Conservation (phyloP, 208 protist genomes). For the Crithidia fasciculata region DNA sequence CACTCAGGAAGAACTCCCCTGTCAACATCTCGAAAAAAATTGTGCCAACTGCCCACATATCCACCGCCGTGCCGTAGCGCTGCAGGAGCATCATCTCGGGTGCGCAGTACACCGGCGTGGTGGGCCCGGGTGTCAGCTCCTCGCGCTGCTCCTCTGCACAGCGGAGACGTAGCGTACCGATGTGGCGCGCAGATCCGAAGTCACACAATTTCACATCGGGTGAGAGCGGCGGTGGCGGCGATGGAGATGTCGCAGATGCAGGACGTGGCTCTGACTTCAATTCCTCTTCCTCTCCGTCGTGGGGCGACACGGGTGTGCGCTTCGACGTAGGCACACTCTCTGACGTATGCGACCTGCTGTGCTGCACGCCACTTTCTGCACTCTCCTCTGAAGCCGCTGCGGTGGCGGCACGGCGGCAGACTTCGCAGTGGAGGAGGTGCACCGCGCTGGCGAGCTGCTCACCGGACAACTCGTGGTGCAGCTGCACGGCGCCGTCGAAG, state of each 20-base stretch:
- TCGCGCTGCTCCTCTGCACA: slow-evolving; percentile 93
- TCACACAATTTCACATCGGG: slow-evolving; percentile 82
- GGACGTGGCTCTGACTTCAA: too few relatives aligned
- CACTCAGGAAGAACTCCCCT: slow-evolving; percentile 94
- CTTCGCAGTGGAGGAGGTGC: slow-evolving; percentile 24
- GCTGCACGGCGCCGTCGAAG: slow-evolving; percentile 5
- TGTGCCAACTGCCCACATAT: slow-evolving; percentile 92
- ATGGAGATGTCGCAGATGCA: too few relatives aligned
- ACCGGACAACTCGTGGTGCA: slow-evolving; percentile 32
- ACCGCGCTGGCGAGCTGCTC: slow-evolving; percentile 22
- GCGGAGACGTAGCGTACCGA: slow-evolving; percentile 90
- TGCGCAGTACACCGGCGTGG: slow-evolving; percentile 97
- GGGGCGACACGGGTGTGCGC: too few relatives aligned
- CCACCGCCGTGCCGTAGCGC: slow-evolving; percentile 72
- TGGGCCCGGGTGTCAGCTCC: slow-evolving; percentile 39
- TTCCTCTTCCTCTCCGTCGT: too few relatives aligned
- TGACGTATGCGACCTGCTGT: not conserved
- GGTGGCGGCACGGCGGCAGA: slow-evolving; percentile 6
- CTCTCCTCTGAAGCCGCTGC: not conserved
- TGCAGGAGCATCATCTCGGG: slow-evolving; percentile 89
- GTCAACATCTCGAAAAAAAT: slow-evolving; percentile 91
- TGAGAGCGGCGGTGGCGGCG: slow-evolving; percentile 7
- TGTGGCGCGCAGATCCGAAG: slow-evolving; percentile 82
- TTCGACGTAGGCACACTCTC: not conserved
- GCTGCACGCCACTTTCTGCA: not conserved